A percentile compares a stretch with the other conserved stretches of the same genome.
Conservation (phyloP, 108 stramenopile species). For the Nitzschia putrida region DNA sequence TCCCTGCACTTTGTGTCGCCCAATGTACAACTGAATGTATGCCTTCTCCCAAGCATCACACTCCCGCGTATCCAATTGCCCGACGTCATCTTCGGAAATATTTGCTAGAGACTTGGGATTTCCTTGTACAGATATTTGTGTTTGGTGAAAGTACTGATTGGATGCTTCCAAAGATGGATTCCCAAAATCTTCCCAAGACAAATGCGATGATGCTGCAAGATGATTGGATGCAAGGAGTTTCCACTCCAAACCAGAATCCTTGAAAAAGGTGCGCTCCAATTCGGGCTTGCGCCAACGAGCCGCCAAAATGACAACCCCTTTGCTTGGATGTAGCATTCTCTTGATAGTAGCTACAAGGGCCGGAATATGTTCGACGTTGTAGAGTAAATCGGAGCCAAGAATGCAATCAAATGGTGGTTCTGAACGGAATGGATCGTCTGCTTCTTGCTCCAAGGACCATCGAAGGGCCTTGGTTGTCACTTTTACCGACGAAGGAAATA, state of each 20-base stretch:
- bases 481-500: neutral
- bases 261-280: constrained; percentile 68
- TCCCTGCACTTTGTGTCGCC: neutral
- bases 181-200: constrained; percentile 61
- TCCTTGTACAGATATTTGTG: constrained; percentile 34
- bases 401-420: constrained; percentile 47
- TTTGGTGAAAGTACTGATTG: constrained; percentile 58
- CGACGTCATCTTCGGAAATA: constrained; percentile 47
- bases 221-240: constrained; percentile 4
- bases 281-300: constrained; percentile 80
- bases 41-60: constrained; percentile 61
- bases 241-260: constrained; percentile 32
- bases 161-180: constrained; percentile 50
- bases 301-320: constrained; percentile 43
- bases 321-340: constrained; percentile 41
- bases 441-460: constrained; percentile 40
- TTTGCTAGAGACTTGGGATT: constrained; percentile 47
- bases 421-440: neutral
- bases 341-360: constrained; percentile 57
- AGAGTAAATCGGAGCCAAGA: constrained; percentile 73
- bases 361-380: constrained; percentile 62
- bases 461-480: constrained; percentile 22
- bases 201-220: neutral
- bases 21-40: constrained; percentile 65
- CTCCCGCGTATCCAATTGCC: constrained; percentile 49